These are phyloP conservation scores for Blastocystis sp. DNA, from an alignment of 352 stramenopile genomes.

Conservation along the genomic window DNA sequence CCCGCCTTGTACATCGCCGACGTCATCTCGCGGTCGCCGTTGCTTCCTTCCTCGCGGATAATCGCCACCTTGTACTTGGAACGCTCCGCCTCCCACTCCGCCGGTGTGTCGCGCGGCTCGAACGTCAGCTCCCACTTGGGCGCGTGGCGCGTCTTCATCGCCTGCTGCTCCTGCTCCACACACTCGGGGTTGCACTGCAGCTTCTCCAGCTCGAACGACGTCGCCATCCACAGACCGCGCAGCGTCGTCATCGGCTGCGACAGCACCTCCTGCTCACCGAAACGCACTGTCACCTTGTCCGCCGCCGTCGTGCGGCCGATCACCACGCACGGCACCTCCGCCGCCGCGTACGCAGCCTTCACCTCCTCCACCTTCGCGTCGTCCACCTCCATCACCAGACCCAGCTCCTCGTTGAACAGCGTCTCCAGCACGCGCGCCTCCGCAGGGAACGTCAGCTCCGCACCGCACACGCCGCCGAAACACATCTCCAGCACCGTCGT, in stretches of 20 bases:
- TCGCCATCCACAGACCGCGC: slow-evolving; percentile 91
- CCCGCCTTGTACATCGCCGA: slow-evolving; percentile 88
- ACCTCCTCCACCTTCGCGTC: slow-evolving; percentile 66
- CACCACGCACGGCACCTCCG: slow-evolving; percentile 72
- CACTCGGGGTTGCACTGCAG: slow-evolving; percentile 87
- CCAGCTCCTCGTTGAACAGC: slow-evolving; percentile 91
- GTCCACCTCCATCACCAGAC: slow-evolving; percentile 86
- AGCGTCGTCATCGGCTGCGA: slow-evolving; percentile 71
- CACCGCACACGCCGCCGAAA: slow-evolving; percentile 89
- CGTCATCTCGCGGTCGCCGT: slow-evolving; percentile 95
- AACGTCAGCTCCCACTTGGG: slow-evolving; percentile 64
- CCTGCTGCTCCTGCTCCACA: slow-evolving; percentile 82
- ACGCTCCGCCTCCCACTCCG: slow-evolving; percentile 63
- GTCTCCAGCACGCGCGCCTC: slow-evolving; percentile 62
- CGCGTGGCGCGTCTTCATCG: slow-evolving; percentile 73
- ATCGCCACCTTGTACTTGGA: slow-evolving; percentile 84
- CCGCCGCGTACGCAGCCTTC: slow-evolving; percentile 72
- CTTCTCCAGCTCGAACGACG: slow-evolving; percentile 91
- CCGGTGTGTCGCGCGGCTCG: slow-evolving; percentile 70
- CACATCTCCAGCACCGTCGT: slow-evolving; percentile 95
- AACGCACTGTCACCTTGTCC: slow-evolving; percentile 75
- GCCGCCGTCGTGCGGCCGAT: slow-evolving; percentile 76
- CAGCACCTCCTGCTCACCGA: slow-evolving; percentile 73
- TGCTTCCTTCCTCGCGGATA: slow-evolving; percentile 91
- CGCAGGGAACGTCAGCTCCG: slow-evolving; percentile 74